A percentile compares a stretch with the other conserved stretches of the same genome.
These are phyloP conservation scores for Penicillium olsonii DNA, from an alignment of 2,329 filamentous ascomycete genomes.

Conservation along the genomic window DNA sequence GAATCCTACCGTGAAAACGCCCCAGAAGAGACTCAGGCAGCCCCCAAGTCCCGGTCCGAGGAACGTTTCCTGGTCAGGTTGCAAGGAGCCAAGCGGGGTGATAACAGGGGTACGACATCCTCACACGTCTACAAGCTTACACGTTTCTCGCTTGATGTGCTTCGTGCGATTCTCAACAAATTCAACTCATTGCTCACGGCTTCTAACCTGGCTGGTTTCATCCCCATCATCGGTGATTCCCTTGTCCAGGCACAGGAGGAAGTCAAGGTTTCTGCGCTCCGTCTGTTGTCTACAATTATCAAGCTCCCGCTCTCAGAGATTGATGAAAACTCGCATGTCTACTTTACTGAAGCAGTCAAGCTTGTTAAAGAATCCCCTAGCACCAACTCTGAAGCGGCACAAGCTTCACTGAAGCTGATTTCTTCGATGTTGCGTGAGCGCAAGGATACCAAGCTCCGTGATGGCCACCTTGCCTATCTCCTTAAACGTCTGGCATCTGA, in stretches of 20 bases:
- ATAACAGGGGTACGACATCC: slow-evolving; percentile 69
- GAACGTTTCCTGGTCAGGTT: slow-evolving; percentile 74
- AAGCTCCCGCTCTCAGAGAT: slow-evolving; percentile 75
- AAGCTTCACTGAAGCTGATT: slow-evolving; percentile 85
- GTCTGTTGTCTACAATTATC: slow-evolving; percentile 80
- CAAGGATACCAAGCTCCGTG: slow-evolving; percentile 72
- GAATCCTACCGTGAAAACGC: slow-evolving; percentile 72
- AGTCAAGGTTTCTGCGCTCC: slow-evolving; percentile 83
- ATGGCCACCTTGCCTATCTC: slow-evolving; percentile 78
- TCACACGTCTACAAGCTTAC: slow-evolving; percentile 85
- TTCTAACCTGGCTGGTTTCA: slow-evolving; percentile 77
- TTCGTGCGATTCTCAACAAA: slow-evolving; percentile 83
- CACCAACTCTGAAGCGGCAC: slow-evolving; percentile 79
- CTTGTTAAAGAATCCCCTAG: slow-evolving; percentile 74
- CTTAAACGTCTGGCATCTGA: slow-evolving; percentile 82
- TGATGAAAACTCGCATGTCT: slow-evolving; percentile 72
- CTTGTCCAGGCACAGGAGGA: slow-evolving; percentile 85
- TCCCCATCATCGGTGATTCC: slow-evolving; percentile 86
- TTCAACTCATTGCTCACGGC: slow-evolving; percentile 78
- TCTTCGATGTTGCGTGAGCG: slow-evolving; percentile 82
- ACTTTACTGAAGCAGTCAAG: slow-evolving; percentile 81
- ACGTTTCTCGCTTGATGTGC: slow-evolving; percentile 82
- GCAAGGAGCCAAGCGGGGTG: slow-evolving; percentile 73
- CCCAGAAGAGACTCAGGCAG: slow-evolving; percentile 32
- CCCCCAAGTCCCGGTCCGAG: slow-evolving; percentile 29